Evolutionary conservation across 768 basidiomycete species (phyloP), one percentile per base, ranked within the genome.

Genomic region (Phlegmacium glaucopus): DNA sequence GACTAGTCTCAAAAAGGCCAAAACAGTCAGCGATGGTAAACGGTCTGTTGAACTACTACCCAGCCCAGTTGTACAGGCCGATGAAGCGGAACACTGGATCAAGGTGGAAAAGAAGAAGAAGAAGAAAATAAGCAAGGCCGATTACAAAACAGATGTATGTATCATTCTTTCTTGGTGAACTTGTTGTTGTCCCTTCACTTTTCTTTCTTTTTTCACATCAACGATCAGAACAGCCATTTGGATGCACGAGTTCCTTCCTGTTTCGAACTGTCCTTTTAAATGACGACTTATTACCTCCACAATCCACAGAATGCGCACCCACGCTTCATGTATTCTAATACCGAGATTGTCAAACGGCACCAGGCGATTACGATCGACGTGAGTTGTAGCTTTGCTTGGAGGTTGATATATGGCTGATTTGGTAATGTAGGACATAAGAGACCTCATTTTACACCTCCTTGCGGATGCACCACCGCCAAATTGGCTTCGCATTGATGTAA

Each of bases 401-500:
- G 18, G 25, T 49, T 26, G 36, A 34, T n/a, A 34, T 6, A 6
- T 34, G 32, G 32, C n/a, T 34, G 28, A 12, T 15, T 17, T 12
- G 11, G n/a, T 30, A 26, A 11, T 36, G 16, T 42, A 96, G 94
- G 93, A 96, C 59, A 72, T 97, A 16, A 79, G 95, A 29, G 94
- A 97, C 58, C 74, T 97, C 15, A 76, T 87, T 9, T 68, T 97
- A 3, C 89, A 96, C 55, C 71, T 95, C 39, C 67, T 85, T 18
- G 87, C 87, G 1, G 91, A 94, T 58, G 83, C 81, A 13, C 83
- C 87, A n/a, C 84, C 88, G 1, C 86, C 87, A 0, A 83, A 82
- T 45, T 97, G 94, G 94, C 77, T 97, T 15, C 77, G 80, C 42
- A 77, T 94, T 35, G 87, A 93, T 65, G 94, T 91, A 40, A 43